A percentile compares a stretch with the other conserved stretches of the same genome.
phyloP scores from a whole-genome alignment of 176 grass and related monocot genomes.

The Rhipidocladum racemiflorum region DNA sequence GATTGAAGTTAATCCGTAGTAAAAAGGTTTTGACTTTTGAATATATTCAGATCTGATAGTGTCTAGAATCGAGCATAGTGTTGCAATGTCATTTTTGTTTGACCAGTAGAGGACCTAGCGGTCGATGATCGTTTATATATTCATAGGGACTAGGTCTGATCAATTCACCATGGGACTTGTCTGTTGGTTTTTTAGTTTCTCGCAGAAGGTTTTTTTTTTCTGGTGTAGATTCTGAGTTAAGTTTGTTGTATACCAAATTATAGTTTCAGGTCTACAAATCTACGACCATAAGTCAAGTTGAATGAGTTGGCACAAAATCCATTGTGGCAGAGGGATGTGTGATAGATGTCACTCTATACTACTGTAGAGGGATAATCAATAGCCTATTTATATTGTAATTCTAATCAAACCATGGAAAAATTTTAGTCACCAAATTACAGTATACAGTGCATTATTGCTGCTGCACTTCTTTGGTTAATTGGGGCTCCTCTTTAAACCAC shows the following conservation, averaged over 20 bases:
- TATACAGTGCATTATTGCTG: not conserved
- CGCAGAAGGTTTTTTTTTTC: not conserved
- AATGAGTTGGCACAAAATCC: not conserved
- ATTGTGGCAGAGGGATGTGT: not conserved
- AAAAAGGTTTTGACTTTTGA: not conserved
- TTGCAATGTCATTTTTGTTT: not conserved
- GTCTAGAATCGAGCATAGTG: not conserved
- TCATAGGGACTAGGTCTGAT: not conserved
- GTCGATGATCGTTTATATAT: not conserved
- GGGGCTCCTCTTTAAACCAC: not conserved
- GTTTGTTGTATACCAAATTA: not conserved
- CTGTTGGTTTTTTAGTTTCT: not conserved
- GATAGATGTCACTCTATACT: not conserved
- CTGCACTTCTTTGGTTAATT: not conserved
- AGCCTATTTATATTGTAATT: not conserved
- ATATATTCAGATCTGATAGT: not conserved
- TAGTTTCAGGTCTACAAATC: not conserved
- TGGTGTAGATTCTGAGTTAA: not conserved
- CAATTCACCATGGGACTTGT: not conserved
- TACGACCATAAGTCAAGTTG: not conserved
- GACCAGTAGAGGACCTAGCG: not conserved
- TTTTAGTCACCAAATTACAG: not conserved
- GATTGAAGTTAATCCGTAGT: not conserved
- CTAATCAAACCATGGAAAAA: not conserved
- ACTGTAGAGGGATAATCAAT: not conserved